Evolutionary conservation across 1,139 yeast genomes (phyloP), one percentile per base, ranked within the genome.

Genomic region (Blastobotrys raffinosifermentans): DNA sequence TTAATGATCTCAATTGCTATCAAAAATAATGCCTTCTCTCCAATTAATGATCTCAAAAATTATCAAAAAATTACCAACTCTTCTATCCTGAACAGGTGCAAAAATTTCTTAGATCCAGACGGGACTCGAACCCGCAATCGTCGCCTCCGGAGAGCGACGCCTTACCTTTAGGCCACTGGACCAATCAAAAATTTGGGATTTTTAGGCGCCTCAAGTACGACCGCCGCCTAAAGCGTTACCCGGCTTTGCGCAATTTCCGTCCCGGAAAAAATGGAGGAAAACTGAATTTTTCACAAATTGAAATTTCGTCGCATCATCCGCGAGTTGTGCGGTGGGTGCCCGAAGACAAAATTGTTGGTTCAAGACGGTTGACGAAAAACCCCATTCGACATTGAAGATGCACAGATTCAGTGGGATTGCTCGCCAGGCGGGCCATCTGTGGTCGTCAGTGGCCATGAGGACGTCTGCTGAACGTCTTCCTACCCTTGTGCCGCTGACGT

Each of bases 81-180:
- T n/a, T n/a, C n/a, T n/a, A n/a, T n/a, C n/a, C n/a, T n/a, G n/a
- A n/a, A n/a, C n/a, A n/a, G n/a, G n/a, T 20, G 23, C 23, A 8
- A 19, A 35, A 41, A 46, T 46, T 37, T 37, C 11, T 23, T 11
- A 48, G 53, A 49, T 47, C 53, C 50, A 34, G 51, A 43, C 46
- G 53, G 53, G 53, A 47, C 50, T 48, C 50, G 53, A 48, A 48
- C 53, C 53, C 53, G 46, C 52, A 45, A 48, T 46, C 52, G 42
- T 47, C 40, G 48, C 53, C 47, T 47, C 52, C 52, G 52, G 52
- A 48, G 40, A 47, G 53, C 50, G 40, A 48, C 48, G 48, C 52
- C 50, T 46, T 48, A 47, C 52, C 52, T 43, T 48, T 48, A 43
- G 50, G 52, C 53, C 51, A 48, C 53, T 34, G 41, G 53, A 47